Evolutionary conservation across 805 yeast species (phyloP).

Genomic region (Spathaspora girioi): DNA sequence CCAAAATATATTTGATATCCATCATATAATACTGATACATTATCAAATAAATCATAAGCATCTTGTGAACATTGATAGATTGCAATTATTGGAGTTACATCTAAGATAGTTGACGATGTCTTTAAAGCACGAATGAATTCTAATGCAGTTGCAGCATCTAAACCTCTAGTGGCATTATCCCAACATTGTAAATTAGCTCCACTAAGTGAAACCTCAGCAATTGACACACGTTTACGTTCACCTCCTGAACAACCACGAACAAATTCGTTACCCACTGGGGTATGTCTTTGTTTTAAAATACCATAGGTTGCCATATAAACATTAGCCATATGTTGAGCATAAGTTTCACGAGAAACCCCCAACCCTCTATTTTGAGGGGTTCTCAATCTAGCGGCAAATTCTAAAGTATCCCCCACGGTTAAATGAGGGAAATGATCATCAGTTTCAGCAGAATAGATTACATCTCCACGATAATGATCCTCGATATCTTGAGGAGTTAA

Average conservation of each 20-base stretch:
- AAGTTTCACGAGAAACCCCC: conserved; percentile 29
- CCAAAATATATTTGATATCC: conserved; percentile 47
- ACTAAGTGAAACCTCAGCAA: conserved; percentile 70
- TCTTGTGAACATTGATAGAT: conserved; percentile 51
- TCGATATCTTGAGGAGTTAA: conserved; percentile 24
- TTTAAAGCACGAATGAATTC: conserved; percentile 69
- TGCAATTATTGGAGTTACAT: conserved; percentile 57
- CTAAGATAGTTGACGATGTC: conserved; percentile 50
- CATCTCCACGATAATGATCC: conserved; percentile 33
- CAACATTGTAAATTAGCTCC: conserved; percentile 54
- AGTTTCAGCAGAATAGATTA: conserved; percentile 47
- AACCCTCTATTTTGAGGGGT: conserved; percentile 38
- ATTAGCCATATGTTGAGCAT: conserved; percentile 39
- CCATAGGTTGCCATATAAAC: conserved; percentile 46
- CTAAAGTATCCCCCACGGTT: conserved; percentile 53
- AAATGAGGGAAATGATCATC: conserved; percentile 57
- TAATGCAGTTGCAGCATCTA: conserved; percentile 80
- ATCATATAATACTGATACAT: conserved; percentile 38
- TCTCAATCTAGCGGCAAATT: conserved; percentile 52
- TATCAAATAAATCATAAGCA: conserved; percentile 46
- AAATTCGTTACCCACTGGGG: conserved; percentile 61
- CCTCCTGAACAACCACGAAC: conserved; percentile 82
- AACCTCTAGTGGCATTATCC: conserved; percentile 83
- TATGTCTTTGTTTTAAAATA: conserved; percentile 50
- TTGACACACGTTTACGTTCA: conserved; percentile 80